Evolutionary conservation across 2,329 filamentous ascomycete species (phyloP).

Genomic region (Leptosphaerulina australis): DNA sequence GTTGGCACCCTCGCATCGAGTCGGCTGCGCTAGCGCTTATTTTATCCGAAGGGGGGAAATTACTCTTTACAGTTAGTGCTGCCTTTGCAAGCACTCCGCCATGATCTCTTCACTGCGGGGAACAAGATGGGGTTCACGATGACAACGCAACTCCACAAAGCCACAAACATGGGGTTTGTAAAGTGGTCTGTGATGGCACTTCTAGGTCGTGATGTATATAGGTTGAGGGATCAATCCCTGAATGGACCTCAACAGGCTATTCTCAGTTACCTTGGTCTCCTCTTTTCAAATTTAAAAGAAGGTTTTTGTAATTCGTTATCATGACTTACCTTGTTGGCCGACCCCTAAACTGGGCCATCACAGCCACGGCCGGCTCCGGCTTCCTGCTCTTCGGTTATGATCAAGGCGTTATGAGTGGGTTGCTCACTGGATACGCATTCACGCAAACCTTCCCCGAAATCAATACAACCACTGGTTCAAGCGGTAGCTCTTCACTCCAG

Average conservation of each 20-base stretch:
- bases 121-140: neutral
- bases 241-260: neutral
- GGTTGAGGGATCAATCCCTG: neutral
- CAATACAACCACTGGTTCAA: neutral
- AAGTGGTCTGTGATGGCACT: neutral
- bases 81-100: conserved; percentile 18
- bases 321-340: neutral
- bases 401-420: conserved; percentile 66
- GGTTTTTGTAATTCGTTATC: too few relatives aligned
- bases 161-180: neutral
- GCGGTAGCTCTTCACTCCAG: neutral
- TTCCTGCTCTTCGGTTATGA: conserved; percentile 60
- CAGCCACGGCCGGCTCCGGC: neutral
- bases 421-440: conserved; percentile 69
- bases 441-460: conserved; percentile 40
- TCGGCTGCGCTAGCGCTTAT: neutral
- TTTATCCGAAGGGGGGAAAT: neutral
- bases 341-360: conserved; percentile 7
- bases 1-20: neutral
- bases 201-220: neutral
- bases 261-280: neutral
- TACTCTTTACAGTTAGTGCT: neutral
- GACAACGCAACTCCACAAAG: neutral
- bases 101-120: neutral
- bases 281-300: too few relatives aligned